Evolutionary conservation across 2,329 filamentous ascomycete species (phyloP), one percentile per base, ranked within the genome.

Genomic region (Incumbomyces lentus): DNA sequence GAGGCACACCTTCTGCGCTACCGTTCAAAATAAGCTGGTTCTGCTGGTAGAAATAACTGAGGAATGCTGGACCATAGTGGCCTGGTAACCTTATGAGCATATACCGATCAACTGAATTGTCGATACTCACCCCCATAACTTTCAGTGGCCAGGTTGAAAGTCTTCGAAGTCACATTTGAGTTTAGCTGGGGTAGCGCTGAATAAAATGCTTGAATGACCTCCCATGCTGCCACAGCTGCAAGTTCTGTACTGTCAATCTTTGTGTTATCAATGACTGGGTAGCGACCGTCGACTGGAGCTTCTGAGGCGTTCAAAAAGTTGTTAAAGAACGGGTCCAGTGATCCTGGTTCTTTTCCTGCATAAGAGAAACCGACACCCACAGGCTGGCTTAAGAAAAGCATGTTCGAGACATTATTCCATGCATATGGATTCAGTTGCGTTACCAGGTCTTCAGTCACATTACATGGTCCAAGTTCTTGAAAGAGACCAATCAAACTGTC

Each of bases 371-470:
- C 76, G 22, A 73, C 70, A 30, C 74, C 74, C n/a, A 76, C 64
- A 8, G 78, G 78, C 60, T 81, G 76, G 45, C 75, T 76, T 43
- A 82, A 65, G 61, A 79, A 81, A 8, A 82, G 63, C 61, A 82
- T 64, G 57, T 79, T 80, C 31, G 71, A 75, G 19, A 71, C 70
- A 49, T 78, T 72, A 54, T 71, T 78, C 75, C 75, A 82, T 7
- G 71, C 71, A 62, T 78, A 74, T 3, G 75, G 74, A 56, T 82
- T 82, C 58, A 70, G 60, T 52, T 65, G 63, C 12, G 68, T 64
- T 13, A 68, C 61, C 42, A 68, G 63, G 26, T 66, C 61, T 46
- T 67, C 62, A 32, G 69, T 68, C 39, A 75, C 62, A 36, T 60
- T 58, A 51, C 66, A 68, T n/a, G 66, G 65, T 5, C 66, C 66